Conservation (phyloP, 2,329 filamentous ascomycete genomes). For the Neofusicoccum parvum region DNA sequence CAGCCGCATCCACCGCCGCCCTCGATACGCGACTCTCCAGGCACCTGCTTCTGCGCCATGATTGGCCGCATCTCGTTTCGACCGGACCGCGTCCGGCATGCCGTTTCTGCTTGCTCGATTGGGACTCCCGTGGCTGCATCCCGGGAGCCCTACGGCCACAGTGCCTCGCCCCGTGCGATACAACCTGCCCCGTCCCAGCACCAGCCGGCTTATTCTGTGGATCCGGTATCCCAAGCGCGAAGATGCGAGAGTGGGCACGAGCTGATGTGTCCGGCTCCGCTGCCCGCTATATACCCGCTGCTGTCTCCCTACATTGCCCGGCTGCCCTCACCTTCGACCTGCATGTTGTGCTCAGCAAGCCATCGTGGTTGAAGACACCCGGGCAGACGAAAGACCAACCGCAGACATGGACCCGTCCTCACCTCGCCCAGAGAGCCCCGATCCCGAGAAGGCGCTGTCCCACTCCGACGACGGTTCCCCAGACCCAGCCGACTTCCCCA, state of each 20-base stretch:
- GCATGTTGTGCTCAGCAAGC: too few species aligned
- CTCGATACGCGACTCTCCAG: constrained; percentile 5
- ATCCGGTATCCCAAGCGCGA: too few species aligned
- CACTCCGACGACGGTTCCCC: background rate
- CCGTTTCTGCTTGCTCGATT: constrained; percentile 1
- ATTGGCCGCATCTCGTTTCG: background rate
- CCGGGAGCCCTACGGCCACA: constrained; percentile 4
- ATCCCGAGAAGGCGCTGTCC: constrained; percentile 2
- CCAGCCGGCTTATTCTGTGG: constrained; percentile 1
- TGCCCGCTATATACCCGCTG: constrained; percentile 1
- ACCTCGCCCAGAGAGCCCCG: background rate
- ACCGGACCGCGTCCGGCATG: constrained; percentile 3
- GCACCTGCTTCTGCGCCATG: background rate
- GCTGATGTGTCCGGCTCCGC: background rate
- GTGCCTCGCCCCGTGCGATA: constrained; percentile 1
- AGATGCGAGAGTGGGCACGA: too few species aligned
- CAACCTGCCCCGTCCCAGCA: constrained; percentile 3
- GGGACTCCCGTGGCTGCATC: background rate
- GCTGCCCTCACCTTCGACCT: background rate
- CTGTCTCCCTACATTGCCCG: background rate
- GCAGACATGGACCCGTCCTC: background rate
- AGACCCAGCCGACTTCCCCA: constrained; percentile 22
- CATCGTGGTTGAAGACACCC: background rate
- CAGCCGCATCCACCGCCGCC: background rate
- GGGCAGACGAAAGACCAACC: too few species aligned